A percentile compares a stretch with the other conserved stretches of the same genome.
phyloP scores from a whole-genome alignment of 805 yeast species.

The Metschnikowia gruessii region DNA sequence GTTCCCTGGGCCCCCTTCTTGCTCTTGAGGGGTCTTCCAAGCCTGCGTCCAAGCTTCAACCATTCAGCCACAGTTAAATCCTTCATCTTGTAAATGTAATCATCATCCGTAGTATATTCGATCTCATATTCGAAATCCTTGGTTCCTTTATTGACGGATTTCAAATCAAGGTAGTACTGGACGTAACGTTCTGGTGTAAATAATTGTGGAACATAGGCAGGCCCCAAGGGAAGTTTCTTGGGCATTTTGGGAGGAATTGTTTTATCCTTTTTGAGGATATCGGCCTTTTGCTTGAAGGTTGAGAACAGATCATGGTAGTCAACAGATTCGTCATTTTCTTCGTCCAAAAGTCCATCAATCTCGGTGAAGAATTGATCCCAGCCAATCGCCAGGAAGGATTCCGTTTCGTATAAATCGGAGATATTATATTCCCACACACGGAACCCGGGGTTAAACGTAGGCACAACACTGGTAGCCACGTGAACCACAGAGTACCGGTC shows the following conservation, averaged over 20 bases:
- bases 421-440: slow-evolving; percentile 86
- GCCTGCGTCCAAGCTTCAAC: slow-evolving; percentile 52
- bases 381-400: slow-evolving; percentile 32
- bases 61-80: slow-evolving; percentile 60
- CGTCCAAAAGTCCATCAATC: slow-evolving; percentile 17
- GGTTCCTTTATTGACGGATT: slow-evolving; percentile 42
- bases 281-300: slow-evolving; percentile 17
- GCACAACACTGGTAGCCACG: slow-evolving; percentile 71
- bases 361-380: slow-evolving; percentile 59
- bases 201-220: slow-evolving; percentile 68
- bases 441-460: slow-evolving; percentile 81
- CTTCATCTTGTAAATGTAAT: slow-evolving; percentile 47
- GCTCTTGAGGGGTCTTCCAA: slow-evolving; percentile 42
- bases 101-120: slow-evolving; percentile 68
- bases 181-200: slow-evolving; percentile 72
- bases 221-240: slow-evolving; percentile 54
- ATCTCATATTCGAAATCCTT: slow-evolving; percentile 54
- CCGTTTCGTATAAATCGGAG: slow-evolving; percentile 44
- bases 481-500: slow-evolving; percentile 70
- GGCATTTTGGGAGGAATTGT: slow-evolving; percentile 66
- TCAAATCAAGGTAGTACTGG: slow-evolving; percentile 70
- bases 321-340: slow-evolving; percentile 17
- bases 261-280: slow-evolving; percentile 44
- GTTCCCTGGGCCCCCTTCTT: slow-evolving; percentile 1
- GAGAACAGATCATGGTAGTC: slow-evolving; percentile 7